Percentiles rank a stretch among this genome's conserved stretches.
phyloP scores from a whole-genome alignment of 768 basidiomycete species.

The Butyriboletus loyo region DNA sequence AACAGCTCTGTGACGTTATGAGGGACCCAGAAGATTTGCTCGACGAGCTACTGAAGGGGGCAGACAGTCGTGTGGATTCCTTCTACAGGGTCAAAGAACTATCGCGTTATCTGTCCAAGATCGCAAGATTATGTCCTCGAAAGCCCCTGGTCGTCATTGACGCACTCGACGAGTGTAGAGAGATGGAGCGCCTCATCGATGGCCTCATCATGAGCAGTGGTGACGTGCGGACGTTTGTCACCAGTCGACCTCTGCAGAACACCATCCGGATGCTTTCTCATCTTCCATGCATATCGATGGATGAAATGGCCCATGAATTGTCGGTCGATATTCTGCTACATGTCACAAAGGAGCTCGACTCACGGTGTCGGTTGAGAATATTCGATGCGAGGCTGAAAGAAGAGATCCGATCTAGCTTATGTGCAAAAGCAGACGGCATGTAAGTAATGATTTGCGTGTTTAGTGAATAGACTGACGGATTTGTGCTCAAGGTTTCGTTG shows the following conservation, averaged over 20 bases:
- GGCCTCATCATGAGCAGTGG: background rate
- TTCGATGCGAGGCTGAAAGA: slow-evolving; percentile 1
- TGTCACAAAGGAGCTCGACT: slow-evolving; percentile 9
- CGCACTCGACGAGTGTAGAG: slow-evolving; percentile 22
- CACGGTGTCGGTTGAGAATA: slow-evolving; percentile 1
- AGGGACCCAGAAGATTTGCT: background rate
- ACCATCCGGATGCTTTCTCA: background rate
- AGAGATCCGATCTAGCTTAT: slow-evolving; percentile 6
- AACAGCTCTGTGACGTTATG: background rate
- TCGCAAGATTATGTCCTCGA: background rate
- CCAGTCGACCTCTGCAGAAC: slow-evolving; percentile 6
- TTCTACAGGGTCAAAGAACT: slow-evolving; percentile 7
- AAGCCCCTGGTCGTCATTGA: slow-evolving; percentile 17
- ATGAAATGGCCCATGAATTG: background rate
- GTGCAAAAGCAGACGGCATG: slow-evolving; percentile 20
- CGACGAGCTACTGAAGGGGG: slow-evolving; percentile 3
- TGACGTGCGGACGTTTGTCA: slow-evolving; percentile 1
- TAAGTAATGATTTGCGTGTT: background rate
- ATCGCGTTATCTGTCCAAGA: background rate
- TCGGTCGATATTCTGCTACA: slow-evolving; percentile 8
- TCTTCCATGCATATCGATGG: slow-evolving; percentile 11
- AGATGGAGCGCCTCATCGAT: slow-evolving; percentile 5
- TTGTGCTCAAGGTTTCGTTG: slow-evolving; percentile 10
- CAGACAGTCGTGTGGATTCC: background rate
- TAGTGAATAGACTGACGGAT: background rate